A percentile compares a stretch with the other conserved stretches of the same genome.
Conservation (phyloP, 306 rosid genomes). For the Lablab purpureus region DNA sequence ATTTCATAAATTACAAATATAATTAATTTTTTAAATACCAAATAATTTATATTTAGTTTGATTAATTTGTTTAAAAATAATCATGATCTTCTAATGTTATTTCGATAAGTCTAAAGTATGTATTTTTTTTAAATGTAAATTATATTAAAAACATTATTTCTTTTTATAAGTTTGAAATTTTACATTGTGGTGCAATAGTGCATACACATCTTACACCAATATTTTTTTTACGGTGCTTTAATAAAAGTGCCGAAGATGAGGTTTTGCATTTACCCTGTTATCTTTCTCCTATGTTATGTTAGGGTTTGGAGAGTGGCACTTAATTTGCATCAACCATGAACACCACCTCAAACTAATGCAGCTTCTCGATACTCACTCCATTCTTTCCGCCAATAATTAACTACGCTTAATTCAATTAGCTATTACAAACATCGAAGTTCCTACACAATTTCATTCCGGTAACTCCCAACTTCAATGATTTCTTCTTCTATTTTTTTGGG, state of each 20-base stretch:
- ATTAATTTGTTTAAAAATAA: no score
- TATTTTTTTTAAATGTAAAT: no score
- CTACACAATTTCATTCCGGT: neutral
- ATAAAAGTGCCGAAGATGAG: neutral
- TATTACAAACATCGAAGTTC: neutral
- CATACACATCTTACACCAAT: no score
- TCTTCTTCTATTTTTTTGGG: neutral
- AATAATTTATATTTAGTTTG: no score
- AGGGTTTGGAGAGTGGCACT: constrained; percentile 22
- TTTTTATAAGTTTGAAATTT: no score
- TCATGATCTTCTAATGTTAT: no score
- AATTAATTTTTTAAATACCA: no score
- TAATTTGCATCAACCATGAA: neutral
- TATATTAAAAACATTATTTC: no score
- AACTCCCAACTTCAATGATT: neutral
- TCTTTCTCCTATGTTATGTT: neutral
- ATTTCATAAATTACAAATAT: no score
- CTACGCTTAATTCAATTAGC: neutral
- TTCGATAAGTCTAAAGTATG: no score
- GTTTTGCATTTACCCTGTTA: neutral
- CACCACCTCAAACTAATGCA: neutral
- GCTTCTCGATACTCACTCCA: neutral
- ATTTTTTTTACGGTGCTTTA: neutral
- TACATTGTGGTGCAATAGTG: no score
- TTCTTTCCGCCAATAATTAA: neutral